Evolutionary conservation across 106 monocot species (phyloP).

Genomic region (Dioscorea alata): DNA sequence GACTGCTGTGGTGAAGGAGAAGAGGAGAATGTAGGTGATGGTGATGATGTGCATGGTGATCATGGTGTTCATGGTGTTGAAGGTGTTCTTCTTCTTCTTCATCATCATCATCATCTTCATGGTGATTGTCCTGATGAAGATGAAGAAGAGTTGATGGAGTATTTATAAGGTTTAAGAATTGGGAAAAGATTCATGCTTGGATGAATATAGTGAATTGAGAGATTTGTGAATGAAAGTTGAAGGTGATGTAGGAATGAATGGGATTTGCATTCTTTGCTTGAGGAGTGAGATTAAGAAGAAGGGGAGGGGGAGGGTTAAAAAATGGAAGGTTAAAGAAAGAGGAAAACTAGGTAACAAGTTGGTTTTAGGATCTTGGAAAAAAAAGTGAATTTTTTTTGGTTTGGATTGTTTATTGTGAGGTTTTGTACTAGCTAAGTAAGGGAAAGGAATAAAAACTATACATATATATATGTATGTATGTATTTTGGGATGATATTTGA

Average conservation of each 20-base stretch:
- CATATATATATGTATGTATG: too few species aligned
- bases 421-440: too few species aligned
- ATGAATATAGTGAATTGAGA: too few species aligned
- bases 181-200: too few species aligned
- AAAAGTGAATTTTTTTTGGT: too few species aligned
- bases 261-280: not conserved
- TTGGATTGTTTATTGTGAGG: too few species aligned
- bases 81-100: too few species aligned
- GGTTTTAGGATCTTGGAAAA: too few species aligned
- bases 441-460: too few species aligned
- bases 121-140: not conserved
- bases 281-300: not conserved
- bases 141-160: not conserved
- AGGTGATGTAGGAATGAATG: not conserved
- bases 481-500: too few species aligned
- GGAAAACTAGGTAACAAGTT: not conserved
- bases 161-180: conserved; percentile 3
- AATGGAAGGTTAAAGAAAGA: not conserved
- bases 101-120: too few species aligned
- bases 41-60: not conserved
- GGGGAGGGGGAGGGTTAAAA: not conserved
- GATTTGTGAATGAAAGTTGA: not conserved
- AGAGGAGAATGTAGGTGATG: conserved; percentile 12
- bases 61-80: not conserved
- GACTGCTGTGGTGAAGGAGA: conserved; percentile 5